Conservation (phyloP, 164 flowering plant species). For the Stephania japonica region DNA sequence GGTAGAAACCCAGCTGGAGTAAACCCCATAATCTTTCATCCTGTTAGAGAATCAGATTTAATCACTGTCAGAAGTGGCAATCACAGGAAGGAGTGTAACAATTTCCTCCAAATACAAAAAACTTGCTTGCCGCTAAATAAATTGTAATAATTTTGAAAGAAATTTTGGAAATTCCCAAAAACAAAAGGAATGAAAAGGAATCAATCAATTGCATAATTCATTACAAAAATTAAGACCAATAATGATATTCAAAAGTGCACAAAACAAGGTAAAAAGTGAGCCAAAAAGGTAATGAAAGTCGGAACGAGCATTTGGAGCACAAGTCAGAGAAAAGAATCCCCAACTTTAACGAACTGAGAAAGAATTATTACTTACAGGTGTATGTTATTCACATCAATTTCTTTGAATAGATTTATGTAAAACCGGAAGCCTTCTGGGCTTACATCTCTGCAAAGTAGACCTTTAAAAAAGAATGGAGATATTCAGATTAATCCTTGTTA, state of each 20-base stretch:
- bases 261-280: background rate
- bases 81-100: background rate
- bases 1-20: conserved; percentile 34
- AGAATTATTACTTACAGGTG: conserved; percentile 48
- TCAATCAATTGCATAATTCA: background rate
- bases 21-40: conserved; percentile 35
- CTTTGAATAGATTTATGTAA: conserved; percentile 69
- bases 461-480: conserved; percentile 33
- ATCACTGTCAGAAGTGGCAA: background rate
- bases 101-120: too few relatives aligned
- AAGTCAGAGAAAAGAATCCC: background rate
- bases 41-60: conserved; percentile 20
- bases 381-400: conserved; percentile 43
- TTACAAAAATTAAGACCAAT: background rate
- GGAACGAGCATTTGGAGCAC: background rate
- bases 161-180: too few relatives aligned
- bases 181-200: background rate
- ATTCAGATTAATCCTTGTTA: background rate
- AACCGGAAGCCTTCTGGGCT: conserved; percentile 95
- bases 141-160: too few relatives aligned
- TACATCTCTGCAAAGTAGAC: conserved; percentile 81
- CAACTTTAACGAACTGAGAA: background rate
- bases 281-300: background rate
- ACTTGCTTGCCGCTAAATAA: too few relatives aligned
- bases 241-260: background rate